These are phyloP conservation scores for Coemansia sp. DNA, from an alignment of 192 early-diverging fungal species.

Conservation along the genomic window DNA sequence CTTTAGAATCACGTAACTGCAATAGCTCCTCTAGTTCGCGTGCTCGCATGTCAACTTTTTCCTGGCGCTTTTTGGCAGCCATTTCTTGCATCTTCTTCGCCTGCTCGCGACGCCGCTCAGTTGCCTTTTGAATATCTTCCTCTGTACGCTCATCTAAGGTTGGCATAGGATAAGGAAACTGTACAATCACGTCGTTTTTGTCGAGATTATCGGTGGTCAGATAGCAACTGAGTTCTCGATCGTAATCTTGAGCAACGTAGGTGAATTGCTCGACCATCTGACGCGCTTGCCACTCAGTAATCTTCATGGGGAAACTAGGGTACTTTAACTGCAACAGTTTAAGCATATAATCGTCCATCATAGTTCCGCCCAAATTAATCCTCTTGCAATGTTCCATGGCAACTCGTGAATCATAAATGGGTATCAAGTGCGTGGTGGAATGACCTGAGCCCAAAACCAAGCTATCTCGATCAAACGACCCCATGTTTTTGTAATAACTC, in stretches of 20 bases:
- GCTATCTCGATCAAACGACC: constrained; percentile 57
- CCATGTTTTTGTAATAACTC: constrained; percentile 74
- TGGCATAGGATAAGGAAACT: constrained; percentile 72
- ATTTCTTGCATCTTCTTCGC: constrained; percentile 72
- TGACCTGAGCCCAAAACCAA: constrained; percentile 73
- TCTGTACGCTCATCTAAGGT: constrained; percentile 69
- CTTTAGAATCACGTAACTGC: constrained; percentile 27
- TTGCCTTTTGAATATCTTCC: constrained; percentile 67
- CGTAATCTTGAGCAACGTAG: constrained; percentile 75
- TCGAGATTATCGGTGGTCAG: constrained; percentile 59
- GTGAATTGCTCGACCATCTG: constrained; percentile 65
- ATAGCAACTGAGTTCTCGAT: constrained; percentile 61
- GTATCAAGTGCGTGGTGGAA: constrained; percentile 70
- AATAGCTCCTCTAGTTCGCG: constrained; percentile 56
- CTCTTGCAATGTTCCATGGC: constrained; percentile 67
- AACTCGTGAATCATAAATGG: constrained; percentile 60
- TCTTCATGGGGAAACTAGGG: constrained; percentile 79
- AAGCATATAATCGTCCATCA: constrained; percentile 76
- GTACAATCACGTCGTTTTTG: constrained; percentile 65
- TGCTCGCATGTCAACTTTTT: constrained; percentile 74
- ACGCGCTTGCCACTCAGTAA: constrained; percentile 71
- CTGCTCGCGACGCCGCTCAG: constrained; percentile 68
- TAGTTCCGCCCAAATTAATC: constrained; percentile 73
- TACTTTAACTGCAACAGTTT: constrained; percentile 90
- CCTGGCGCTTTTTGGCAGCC: constrained; percentile 73